These are phyloP conservation scores for Umbelopsis sp. DNA, from an alignment of 371 early-diverging fungal species.

Conservation along the genomic window DNA sequence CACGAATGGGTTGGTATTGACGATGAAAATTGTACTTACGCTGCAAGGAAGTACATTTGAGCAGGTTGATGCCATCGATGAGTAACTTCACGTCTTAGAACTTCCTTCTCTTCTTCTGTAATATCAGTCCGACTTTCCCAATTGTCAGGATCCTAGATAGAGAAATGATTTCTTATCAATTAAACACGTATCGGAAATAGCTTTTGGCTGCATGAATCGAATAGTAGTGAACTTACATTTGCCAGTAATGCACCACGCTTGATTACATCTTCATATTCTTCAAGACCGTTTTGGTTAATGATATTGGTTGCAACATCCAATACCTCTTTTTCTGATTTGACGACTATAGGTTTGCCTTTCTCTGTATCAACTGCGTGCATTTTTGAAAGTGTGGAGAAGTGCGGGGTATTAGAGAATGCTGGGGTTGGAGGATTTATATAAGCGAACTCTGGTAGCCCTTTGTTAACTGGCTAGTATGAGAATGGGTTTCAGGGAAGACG, in stretches of 20 bases:
- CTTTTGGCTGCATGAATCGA: too few relatives aligned
- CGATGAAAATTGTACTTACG: not conserved
- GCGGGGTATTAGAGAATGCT: not conserved
- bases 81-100: conserved; percentile 13
- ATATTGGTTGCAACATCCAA: conserved; percentile 5
- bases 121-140: conserved; percentile 7
- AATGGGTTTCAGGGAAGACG: too few relatives aligned
- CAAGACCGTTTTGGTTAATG: not conserved
- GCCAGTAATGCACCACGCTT: conserved; percentile 9
- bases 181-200: too few relatives aligned
- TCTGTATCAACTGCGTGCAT: conserved; percentile 13
- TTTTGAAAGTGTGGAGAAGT: conserved; percentile 13
- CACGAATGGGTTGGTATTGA: too few relatives aligned
- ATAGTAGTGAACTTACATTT: not conserved
- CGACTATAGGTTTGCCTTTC: not conserved
- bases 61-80: conserved; percentile 18
- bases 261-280: conserved; percentile 6
- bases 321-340: conserved; percentile 13
- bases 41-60: conserved; percentile 16
- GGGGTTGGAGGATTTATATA: not conserved
- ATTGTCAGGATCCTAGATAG: conserved; percentile 7
- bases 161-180: not conserved
- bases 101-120: conserved; percentile 9
- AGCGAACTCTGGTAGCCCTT: too few relatives aligned
- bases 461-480: too few relatives aligned